Evolutionary conservation across 1,284 basidiomycete species (phyloP), one percentile per base, ranked within the genome.

Genomic region (Meira miltonrushii): DNA sequence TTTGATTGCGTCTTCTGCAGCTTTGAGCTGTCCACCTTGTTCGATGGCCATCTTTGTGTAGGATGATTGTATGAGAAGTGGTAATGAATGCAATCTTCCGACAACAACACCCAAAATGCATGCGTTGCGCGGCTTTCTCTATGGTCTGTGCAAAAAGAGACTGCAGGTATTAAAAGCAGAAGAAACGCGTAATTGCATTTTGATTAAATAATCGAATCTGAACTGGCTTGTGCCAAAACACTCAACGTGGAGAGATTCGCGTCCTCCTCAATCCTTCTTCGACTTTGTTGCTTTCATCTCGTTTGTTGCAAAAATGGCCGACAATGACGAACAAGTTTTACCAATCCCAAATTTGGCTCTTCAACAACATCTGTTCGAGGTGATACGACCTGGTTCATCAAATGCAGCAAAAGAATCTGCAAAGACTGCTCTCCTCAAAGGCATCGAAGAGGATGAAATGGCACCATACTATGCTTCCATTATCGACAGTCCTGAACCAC

Each of bases 361-460:
- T 57, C 75, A 77, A 66, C 75, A 77, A 65, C 62, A 68, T 25
- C 67, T 75, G 54, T 77, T 77, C 61, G 54, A 67, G 53, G 62
- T 75, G n/a, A 58, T 59, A 9, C 48, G 52, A 15, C 57, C 61
- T 9, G 46, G 58, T 11, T 37, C 21, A n/a, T 21, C 37, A n/a
- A 41, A 21, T 21, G 38, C 39, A 7, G 19, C 37, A 15, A 10
- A 46, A n/a, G 43, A 86, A 13, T 81, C 85, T 60, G 87, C 90
- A 9, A 83, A 84, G 49, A 82, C 82, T 17, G 81, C 84, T 2
- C 81, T 96, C 40, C 80, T 92, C 60, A 84, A 85, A 46, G 89
- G 87, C 17, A 87, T 96, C 72, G 84, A 89, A 72, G 83, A 85
- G n/a, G 92, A 97, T 81, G 75, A 75, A 39, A 78, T 78, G 76